These are phyloP conservation scores for Bryoerythrophyllum caledonicum DNA, from an alignment of 225 moss, liverwort and hornwort genomes.

Conservation along the genomic window DNA sequence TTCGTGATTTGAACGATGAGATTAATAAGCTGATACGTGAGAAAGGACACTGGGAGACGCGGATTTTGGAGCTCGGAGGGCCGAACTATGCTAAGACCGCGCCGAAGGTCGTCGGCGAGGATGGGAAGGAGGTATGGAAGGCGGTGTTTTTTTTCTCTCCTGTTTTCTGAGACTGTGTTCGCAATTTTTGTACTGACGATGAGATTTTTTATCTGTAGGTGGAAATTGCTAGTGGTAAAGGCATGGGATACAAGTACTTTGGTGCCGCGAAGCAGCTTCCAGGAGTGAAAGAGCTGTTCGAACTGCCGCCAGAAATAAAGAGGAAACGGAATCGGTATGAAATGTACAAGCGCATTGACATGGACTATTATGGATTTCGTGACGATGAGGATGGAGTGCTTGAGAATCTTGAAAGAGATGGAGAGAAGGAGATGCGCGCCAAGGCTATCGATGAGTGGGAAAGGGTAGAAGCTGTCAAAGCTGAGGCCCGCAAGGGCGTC, in stretches of 20 bases:
- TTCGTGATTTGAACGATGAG: conserved; percentile 95
- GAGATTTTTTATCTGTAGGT: conserved; percentile 37
- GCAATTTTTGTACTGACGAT: neutral
- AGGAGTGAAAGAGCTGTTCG: conserved; percentile 93
- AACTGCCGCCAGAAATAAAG: conserved; percentile 82
- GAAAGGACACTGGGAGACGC: conserved; percentile 96
- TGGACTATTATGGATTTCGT: conserved; percentile 96
- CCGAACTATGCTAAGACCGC: conserved; percentile 92
- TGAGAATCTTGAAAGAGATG: conserved; percentile 79
- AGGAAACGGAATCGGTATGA: conserved; percentile 96
- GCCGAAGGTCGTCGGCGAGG: conserved; percentile 81
- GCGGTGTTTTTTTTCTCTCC: neutral
- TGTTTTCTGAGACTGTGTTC: neutral
- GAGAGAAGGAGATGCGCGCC: conserved; percentile 76
- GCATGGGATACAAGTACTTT: conserved; percentile 92
- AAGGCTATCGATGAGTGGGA: conserved; percentile 85
- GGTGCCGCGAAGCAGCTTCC: conserved; percentile 98
- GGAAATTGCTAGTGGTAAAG: conserved; percentile 93
- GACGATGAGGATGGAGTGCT: conserved; percentile 96
- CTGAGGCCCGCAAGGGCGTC: conserved; percentile 90
- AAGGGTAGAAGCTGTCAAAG: conserved; percentile 83
- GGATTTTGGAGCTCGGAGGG: conserved; percentile 96
- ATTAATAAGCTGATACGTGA: conserved; percentile 96
- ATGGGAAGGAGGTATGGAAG: conserved; percentile 67
- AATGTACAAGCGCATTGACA: conserved; percentile 99